Base-by-base conservation (phyloP, 352 stramenopile genomes). In the Phytophthora pinifolia region DNA sequence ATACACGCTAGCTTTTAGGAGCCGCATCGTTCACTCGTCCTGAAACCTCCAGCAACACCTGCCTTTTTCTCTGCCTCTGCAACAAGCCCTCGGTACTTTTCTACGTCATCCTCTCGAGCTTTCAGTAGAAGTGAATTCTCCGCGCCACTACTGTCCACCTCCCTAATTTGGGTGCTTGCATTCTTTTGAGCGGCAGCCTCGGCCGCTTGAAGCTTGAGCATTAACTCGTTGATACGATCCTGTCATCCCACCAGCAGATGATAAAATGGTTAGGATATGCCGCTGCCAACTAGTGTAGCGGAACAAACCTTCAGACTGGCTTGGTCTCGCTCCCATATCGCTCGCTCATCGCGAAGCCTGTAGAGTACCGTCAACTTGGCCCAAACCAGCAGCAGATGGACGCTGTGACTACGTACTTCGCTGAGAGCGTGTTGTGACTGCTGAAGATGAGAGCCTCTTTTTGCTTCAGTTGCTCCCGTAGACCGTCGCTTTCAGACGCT, bases 381-480 rank as follows among this genome's bases (percentile, higher is more conserved):
- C 1, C 31, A 31, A 14, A 1, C 14, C 9, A 46, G n/a, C 33
- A 29, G 25, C 25, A 29, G 25, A 6, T 29, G 1, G 25, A 29
- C 25, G 25, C 25, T 29, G 25, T 29, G 25, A 25, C 22, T 29
- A 60, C 62, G 22, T 56, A 89, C 80, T 86, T 89, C 41, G 62
- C 51, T 1, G 69, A 70, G 27, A 83, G 45, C 5, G 74, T 54
- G 47, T 76, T 82, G 57, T 92, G 83, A 36, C 67, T 89, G 43
- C 55, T 79, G 25, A 83, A 57, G 20, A 88, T 62, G n/a, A 88
- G 63, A 9, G 68, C 39, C 10, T 89, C 83, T 37, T 89, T 90
- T 55, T 91, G 83, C 49, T 86, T 87, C 9, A 91, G 42, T 43
- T 93, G 80, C 2, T 88, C 81, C 22, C 78, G 79, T 18, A 90